These are phyloP conservation scores for Coniella lustricola DNA, from an alignment of 2,329 filamentous ascomycete genomes.

Conservation along the genomic window DNA sequence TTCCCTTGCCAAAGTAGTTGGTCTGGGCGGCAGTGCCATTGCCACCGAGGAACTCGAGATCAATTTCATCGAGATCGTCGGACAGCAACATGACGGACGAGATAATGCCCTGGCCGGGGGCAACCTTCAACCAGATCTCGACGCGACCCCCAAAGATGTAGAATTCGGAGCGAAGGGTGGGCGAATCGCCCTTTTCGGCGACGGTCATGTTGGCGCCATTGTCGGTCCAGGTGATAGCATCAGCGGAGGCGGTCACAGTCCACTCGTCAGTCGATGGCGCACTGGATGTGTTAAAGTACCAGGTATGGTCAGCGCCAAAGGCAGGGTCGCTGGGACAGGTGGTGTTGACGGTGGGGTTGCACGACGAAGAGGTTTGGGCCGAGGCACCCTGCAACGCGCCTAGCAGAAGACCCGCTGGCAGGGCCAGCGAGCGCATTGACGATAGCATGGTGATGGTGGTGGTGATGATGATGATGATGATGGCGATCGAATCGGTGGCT, in stretches of 20 bases:
- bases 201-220: conserved; percentile 68
- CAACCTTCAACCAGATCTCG: conserved; percentile 71
- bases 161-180: conserved; percentile 71
- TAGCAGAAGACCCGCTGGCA: conserved; percentile 33
- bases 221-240: conserved; percentile 53
- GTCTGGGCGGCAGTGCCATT: conserved; percentile 57
- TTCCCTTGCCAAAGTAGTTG: conserved; percentile 77
- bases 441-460: conserved; percentile 19
- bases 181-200: conserved; percentile 61
- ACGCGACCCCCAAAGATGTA: conserved; percentile 82
- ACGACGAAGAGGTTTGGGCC: conserved; percentile 71
- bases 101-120: conserved; percentile 68
- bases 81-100: conserved; percentile 78
- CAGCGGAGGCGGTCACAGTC: conserved; percentile 63
- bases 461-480: not conserved
- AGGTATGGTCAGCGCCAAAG: conserved; percentile 56
- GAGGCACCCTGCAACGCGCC: conserved; percentile 38
- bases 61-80: conserved; percentile 79
- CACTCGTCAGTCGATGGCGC: conserved; percentile 51
- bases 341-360: conserved; percentile 62
- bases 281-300: conserved; percentile 53
- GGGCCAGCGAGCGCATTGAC: conserved; percentile 20
- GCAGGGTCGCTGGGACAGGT: conserved; percentile 67
- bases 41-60: conserved; percentile 75
- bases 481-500: not conserved